A percentile compares a stretch with the other conserved stretches of the same genome.
Evolutionary conservation across 192 early-diverging fungal species (phyloP).

Genomic region (Umbelopsis vinacea): DNA sequence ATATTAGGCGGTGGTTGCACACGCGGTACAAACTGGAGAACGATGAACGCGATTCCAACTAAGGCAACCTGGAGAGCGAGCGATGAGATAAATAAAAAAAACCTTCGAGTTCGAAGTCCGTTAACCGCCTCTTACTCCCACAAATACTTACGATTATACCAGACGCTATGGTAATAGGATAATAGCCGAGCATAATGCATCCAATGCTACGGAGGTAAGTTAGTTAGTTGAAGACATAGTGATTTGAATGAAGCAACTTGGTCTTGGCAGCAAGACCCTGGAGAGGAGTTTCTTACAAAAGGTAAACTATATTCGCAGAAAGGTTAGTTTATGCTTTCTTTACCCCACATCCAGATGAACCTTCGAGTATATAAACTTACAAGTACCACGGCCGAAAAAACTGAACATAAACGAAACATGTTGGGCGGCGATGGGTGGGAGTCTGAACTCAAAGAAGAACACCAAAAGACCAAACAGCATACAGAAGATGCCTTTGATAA

Average conservation of each 20-base stretch:
- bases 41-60: constrained; percentile 29
- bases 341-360: neutral
- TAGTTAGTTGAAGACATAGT: too few relatives aligned
- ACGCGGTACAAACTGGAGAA: constrained; percentile 28
- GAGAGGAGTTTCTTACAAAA: constrained; percentile 27
- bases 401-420: constrained; percentile 46
- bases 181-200: constrained; percentile 31
- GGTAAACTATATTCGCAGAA: constrained; percentile 32
- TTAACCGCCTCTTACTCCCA: neutral
- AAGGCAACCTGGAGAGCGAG: constrained; percentile 17
- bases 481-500: constrained; percentile 36
- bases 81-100: neutral
- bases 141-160: constrained; percentile 36
- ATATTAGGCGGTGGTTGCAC: constrained; percentile 38
- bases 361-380: constrained; percentile 24
- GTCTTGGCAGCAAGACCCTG: too few relatives aligned
- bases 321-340: neutral
- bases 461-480: constrained; percentile 40
- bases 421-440: constrained; percentile 29
- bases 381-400: constrained; percentile 42
- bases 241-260: too few relatives aligned
- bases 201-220: constrained; percentile 26
- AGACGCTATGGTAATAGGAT: constrained; percentile 24
- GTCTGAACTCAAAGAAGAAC: constrained; percentile 35
- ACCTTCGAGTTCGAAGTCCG: neutral